Evolutionary conservation across 176 grass and related monocot genomes (phyloP), one percentile per base, ranked within the genome.

Genomic region (barley (Hordeum vulgare)): DNA sequence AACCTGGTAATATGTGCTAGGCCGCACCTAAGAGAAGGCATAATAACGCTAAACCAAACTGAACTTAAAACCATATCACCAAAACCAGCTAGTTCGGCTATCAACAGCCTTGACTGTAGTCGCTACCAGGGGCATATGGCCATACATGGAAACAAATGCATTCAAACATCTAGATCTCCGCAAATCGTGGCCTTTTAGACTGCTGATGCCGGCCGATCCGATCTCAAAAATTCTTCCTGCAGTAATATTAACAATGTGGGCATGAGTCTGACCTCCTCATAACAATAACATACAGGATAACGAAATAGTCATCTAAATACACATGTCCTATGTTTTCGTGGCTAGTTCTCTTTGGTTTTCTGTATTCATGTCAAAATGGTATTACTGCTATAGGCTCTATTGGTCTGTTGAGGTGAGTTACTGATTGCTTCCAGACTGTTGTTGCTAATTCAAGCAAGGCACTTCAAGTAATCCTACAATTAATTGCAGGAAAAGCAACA

Each of bases 161-260:
- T 92, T 92, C 18, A 99, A 75, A 61, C 96, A 99, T 68, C 79
- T 78, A 5, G 91, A 92, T 92, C 96, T 92, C 85, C 51, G 77
- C 35, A 77, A 74, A 45, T 21, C 31, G 63, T 99, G 96, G 60
- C 91, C 96, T 75, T 89, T 87, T 74, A 81, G 80, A 74, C 91
- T 99, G 80, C 96, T 99, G 73, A 99, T 92, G 74, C 96, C 96
- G 21, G 76, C 84, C 0, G 96, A 99, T 76, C 93, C 96, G 66
- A 92, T 96, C 91, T 99, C 96, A 58, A 79, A 82, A 83, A 99
- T 90, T 83, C 77, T 94, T 61, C 96, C 96, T 99, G 96, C 56
- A 42, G 75, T 59, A 37, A 87, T 6, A 81, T 36, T 60, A 73
- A 67, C 12, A 86, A 42, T 29, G 28, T 0, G 8, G 28, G 53